Percentiles rank a stretch among this genome's conserved stretches.
Evolutionary conservation across 2,329 filamentous ascomycete genomes (phyloP).

Genomic region (Alternaria sp.): DNA sequence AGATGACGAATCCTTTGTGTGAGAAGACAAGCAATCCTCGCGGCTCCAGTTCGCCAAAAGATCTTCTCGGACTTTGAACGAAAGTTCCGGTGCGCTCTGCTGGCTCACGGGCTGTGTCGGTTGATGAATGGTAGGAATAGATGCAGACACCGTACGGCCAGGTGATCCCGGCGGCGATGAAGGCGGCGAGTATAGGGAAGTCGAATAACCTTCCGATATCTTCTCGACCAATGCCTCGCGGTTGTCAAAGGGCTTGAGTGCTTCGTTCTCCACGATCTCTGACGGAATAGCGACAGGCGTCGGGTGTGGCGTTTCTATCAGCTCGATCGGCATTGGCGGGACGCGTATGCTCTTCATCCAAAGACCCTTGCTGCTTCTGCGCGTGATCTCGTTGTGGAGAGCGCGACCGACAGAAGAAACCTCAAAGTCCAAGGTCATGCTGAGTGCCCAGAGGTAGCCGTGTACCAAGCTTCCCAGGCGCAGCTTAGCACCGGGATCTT

Average conservation of each 20-base stretch:
- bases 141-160: constrained; percentile 63
- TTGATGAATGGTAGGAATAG: constrained; percentile 54
- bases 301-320: constrained; percentile 55
- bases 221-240: constrained; percentile 73
- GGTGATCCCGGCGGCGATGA: constrained; percentile 75
- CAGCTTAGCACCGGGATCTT: constrained; percentile 73
- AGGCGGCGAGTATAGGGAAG: constrained; percentile 67
- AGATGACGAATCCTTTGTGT: constrained; percentile 72
- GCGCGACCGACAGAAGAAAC: constrained; percentile 70
- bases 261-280: constrained; percentile 39
- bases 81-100: constrained; percentile 60
- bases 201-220: constrained; percentile 74
- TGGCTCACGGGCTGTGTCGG: constrained; percentile 29
- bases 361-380: constrained; percentile 74
- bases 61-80: constrained; percentile 71
- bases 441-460: constrained; percentile 84
- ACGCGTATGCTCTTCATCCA: constrained; percentile 80
- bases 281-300: constrained; percentile 30
- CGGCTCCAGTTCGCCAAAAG: constrained; percentile 83
- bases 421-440: constrained; percentile 79
- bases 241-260: constrained; percentile 76
- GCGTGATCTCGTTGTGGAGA: constrained; percentile 76
- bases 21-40: constrained; percentile 71
- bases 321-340: constrained; percentile 69
- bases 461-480: constrained; percentile 84